Evolutionary conservation across 2,329 filamentous ascomycete genomes (phyloP).

Genomic region (Pestalotiopsis sp.): DNA sequence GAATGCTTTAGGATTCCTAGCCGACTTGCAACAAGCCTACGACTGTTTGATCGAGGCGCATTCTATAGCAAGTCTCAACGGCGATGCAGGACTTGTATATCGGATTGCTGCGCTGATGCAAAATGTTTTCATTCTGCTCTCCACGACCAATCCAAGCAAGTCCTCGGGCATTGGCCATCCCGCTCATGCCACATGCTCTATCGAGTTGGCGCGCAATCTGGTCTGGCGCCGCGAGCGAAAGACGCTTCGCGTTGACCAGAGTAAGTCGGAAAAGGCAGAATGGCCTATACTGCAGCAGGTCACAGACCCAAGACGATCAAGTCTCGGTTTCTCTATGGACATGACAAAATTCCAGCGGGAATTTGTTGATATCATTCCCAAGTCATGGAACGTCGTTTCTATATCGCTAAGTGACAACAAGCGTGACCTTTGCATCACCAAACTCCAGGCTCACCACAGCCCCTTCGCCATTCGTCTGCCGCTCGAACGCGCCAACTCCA

Average conservation of each 20-base stretch:
- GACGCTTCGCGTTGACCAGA: slow-evolving; percentile 46
- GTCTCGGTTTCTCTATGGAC: slow-evolving; percentile 51
- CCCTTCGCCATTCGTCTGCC: slow-evolving; percentile 89
- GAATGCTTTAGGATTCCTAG: slow-evolving; percentile 52
- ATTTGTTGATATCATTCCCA: slow-evolving; percentile 84
- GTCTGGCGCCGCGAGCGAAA: slow-evolving; percentile 68
- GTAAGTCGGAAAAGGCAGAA: slow-evolving; percentile 34
- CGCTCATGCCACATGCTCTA: slow-evolving; percentile 62
- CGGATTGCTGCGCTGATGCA: slow-evolving; percentile 66
- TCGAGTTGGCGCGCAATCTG: slow-evolving; percentile 72
- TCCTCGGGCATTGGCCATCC: slow-evolving; percentile 51
- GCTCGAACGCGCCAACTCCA: slow-evolving; percentile 77
- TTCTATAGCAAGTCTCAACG: slow-evolving; percentile 52
- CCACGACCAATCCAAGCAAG: slow-evolving; percentile 57
- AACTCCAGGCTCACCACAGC: slow-evolving; percentile 72
- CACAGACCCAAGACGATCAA: slow-evolving; percentile 39
- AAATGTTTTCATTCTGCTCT: slow-evolving; percentile 67
- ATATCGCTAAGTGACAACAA: slow-evolving; percentile 80
- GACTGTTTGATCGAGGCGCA: slow-evolving; percentile 69
- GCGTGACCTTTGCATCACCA: slow-evolving; percentile 88
- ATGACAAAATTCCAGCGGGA: slow-evolving; percentile 72
- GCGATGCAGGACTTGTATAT: slow-evolving; percentile 64
- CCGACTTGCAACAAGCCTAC: slow-evolving; percentile 66
- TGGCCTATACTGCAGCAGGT: slow-evolving; percentile 38
- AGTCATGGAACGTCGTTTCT: slow-evolving; percentile 83